Percentiles rank a stretch among this genome's conserved stretches.
These are phyloP conservation scores for Microsporum ferrugineum DNA, from an alignment of 2,329 filamentous ascomycete species.

Conservation along the genomic window DNA sequence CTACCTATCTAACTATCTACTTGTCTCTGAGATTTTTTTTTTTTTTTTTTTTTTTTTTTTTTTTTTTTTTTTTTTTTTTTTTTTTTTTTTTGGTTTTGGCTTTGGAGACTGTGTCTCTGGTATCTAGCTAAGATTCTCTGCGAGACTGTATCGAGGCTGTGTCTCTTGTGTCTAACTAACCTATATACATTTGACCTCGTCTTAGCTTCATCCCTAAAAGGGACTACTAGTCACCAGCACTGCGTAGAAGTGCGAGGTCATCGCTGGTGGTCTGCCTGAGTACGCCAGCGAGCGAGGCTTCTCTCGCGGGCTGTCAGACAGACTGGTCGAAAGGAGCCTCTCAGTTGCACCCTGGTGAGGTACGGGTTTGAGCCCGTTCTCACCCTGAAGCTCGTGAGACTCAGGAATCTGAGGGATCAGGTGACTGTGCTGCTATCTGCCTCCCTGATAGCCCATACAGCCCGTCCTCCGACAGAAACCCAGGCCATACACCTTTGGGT, in stretches of 20 bases:
- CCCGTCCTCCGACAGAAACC: neutral
- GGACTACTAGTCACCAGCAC: conserved; percentile 4
- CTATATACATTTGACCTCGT: neutral
- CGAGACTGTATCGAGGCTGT: neutral
- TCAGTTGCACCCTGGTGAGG: neutral
- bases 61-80: neutral
- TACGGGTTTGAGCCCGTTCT: neutral
- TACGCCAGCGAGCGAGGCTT: neutral
- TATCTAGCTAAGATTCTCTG: neutral
- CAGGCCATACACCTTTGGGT: neutral
- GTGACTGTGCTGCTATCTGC: neutral
- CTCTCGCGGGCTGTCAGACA: neutral
- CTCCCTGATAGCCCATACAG: neutral
- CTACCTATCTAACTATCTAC: neutral
- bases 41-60: neutral
- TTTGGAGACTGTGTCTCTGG: neutral
- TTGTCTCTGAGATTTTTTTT: neutral
- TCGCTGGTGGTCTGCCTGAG: neutral
- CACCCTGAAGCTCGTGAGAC: neutral
- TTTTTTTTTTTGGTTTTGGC: neutral
- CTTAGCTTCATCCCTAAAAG: neutral
- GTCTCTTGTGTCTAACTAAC: neutral
- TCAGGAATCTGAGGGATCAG: neutral
- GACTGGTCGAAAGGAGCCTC: neutral
- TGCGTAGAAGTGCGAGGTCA: conserved; percentile 4